A percentile compares a stretch with the other conserved stretches of the same genome.
These are phyloP conservation scores for Sanguinoderma infundibulare DNA, from an alignment of 1,284 basidiomycete species.

Conservation along the genomic window DNA sequence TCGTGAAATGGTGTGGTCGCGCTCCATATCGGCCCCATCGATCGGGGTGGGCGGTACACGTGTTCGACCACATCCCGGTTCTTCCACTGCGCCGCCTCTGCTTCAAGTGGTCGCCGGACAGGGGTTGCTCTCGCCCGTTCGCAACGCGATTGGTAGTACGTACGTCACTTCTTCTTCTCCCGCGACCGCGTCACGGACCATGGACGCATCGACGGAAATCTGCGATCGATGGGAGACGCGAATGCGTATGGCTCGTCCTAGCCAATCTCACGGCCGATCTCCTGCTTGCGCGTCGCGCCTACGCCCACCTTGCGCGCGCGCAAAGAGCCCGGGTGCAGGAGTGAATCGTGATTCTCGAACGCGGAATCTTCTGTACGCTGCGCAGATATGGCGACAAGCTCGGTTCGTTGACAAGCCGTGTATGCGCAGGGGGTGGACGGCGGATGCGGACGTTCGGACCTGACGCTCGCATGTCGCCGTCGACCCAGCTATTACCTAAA, in stretches of 20 bases:
- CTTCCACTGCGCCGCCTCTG: not conserved
- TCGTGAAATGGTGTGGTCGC: conserved; percentile 2
- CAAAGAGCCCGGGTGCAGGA: not conserved
- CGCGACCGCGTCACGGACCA: conserved; percentile 15
- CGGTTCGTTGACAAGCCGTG: conserved; percentile 11
- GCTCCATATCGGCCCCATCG: conserved; percentile 20
- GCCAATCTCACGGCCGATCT: conserved; percentile 22
- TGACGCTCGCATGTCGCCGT: not conserved
- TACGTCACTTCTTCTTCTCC: conserved; percentile 22
- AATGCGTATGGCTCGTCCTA: not conserved
- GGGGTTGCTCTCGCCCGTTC: not conserved
- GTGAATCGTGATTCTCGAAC: conserved; percentile 6
- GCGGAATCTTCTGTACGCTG: not conserved
- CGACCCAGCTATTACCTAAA: conserved; percentile 15
- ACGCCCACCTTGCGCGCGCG: conserved; percentile 1
- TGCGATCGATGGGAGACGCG: conserved; percentile 14
- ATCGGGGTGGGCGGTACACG: conserved; percentile 17
- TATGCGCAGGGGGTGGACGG: not conserved
- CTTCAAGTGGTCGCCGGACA: not conserved
- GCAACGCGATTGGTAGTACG: not conserved
- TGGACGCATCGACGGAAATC: conserved; percentile 9
- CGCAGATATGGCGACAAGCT: conserved; percentile 8
- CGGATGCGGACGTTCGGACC: conserved; percentile 4
- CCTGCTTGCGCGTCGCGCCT: not conserved
- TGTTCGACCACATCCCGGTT: conserved; percentile 1